Conservation (phyloP, 2,329 filamentous ascomycete genomes). For the Dendrostoma leiphaemia region DNA sequence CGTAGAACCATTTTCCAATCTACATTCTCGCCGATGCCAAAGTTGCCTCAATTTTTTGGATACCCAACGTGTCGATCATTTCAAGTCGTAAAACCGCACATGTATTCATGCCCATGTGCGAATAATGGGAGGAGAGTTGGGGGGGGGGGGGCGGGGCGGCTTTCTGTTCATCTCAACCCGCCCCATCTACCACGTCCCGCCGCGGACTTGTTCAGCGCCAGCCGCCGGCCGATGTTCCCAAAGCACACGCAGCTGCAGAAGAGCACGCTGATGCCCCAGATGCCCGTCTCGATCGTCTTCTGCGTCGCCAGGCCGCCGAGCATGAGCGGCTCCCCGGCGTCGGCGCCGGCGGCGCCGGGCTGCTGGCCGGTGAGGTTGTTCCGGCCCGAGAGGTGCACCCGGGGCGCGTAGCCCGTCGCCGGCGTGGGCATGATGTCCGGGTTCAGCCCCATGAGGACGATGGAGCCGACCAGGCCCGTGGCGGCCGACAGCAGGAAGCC, state of each 20-base stretch:
- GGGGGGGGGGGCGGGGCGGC: no score
- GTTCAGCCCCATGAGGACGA: constrained; percentile 70
- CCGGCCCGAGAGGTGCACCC: constrained; percentile 23
- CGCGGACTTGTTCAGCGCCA: constrained; percentile 56
- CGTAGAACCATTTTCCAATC: neutral
- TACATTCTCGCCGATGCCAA: neutral
- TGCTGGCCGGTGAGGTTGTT: constrained; percentile 25
- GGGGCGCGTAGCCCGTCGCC: constrained; percentile 40
- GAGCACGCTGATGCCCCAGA: constrained; percentile 90
- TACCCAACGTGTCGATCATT: neutral
- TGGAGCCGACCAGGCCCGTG: constrained; percentile 73
- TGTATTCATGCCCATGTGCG: neutral
- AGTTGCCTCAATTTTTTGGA: neutral
- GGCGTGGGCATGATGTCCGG: constrained; percentile 76
- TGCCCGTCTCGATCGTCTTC: constrained; percentile 68
- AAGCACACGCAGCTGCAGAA: constrained; percentile 96
- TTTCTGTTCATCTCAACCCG: constrained; percentile 32
- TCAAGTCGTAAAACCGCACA: neutral
- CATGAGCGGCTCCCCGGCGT: constrained; percentile 28
- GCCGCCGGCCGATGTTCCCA: constrained; percentile 84
- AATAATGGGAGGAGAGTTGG: neutral
- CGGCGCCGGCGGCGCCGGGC: no score
- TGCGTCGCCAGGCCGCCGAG: constrained; percentile 57
- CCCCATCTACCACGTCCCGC: constrained; percentile 45
- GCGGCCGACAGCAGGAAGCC: constrained; percentile 77